Evolutionary conservation across 1,139 yeast species (phyloP).

Genomic region (Lodderomyces orthopsilosis): DNA sequence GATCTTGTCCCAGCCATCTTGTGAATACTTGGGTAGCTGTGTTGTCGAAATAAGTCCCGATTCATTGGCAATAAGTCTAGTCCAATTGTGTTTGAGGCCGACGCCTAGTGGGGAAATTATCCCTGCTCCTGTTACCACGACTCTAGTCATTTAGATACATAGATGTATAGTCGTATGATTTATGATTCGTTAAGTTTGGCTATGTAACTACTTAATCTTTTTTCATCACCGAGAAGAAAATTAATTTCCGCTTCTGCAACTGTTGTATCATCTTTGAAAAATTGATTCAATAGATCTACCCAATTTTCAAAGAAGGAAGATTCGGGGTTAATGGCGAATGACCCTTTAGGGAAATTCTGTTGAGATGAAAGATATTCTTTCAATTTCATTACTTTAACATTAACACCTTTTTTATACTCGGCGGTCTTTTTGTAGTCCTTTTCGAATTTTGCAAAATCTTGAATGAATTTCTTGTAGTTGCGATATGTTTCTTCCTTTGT

Average conservation of each 20-base stretch:
- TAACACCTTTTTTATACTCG: conserved; percentile 11
- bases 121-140: conserved; percentile 91
- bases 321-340: conserved; percentile 3
- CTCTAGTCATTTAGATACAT: conserved; percentile 29
- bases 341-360: background rate
- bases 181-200: conserved; percentile 8
- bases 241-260: conserved; percentile 32
- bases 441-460: conserved; percentile 27
- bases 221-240: conserved; percentile 44
- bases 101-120: conserved; percentile 83
- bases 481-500: conserved; percentile 24
- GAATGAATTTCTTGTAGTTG: conserved; percentile 23
- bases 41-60: conserved; percentile 59
- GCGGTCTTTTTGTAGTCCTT: conserved; percentile 21
- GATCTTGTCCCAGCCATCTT: conserved; percentile 47
- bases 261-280: conserved; percentile 18
- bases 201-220: conserved; percentile 31
- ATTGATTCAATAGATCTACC: conserved; percentile 25
- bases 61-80: conserved; percentile 43
- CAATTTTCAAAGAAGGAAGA: conserved; percentile 26
- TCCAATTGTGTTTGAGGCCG: conserved; percentile 57
- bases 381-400: conserved; percentile 29
- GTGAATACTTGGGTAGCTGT: conserved; percentile 45
- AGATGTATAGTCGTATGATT: no score
- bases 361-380: conserved; percentile 13